Evolutionary conservation across 2,329 filamentous ascomycete species (phyloP), one percentile per base, ranked within the genome.

Genomic region (Trichoderma aggressivum): DNA sequence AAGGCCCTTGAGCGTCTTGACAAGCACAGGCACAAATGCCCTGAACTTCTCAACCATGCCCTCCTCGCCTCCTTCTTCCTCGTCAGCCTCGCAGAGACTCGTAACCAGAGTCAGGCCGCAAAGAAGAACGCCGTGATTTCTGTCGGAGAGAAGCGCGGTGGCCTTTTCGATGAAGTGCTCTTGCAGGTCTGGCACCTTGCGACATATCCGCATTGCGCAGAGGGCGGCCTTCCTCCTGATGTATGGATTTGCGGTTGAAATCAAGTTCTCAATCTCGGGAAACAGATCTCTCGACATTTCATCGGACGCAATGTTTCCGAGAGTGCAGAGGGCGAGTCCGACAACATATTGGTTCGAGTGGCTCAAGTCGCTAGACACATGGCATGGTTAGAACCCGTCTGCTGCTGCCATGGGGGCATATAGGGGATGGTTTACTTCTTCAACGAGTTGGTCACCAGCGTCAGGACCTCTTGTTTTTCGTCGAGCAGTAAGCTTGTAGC

Each of bases 261-360:
- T 85, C 62, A 98, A 90, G 73, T 88, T 93, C 82, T 99, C 97
- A 80, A 99, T 93, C 86, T 99, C 95, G 75, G 94, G 89, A 81
- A 99, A 99, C 24, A 99, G 86, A 82, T 99, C 96, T 85, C 96
- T 89, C 21, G 96, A 97, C 96, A 99, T 99, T 81, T 99, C 96
- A 78, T 98, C 87, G 1, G 95, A 98, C 72, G 97, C 95, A 77
- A 99, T 99, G 81, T 99, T 99, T 75, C 95, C 96, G 24, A 99
- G 89, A 0, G 97, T 98, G 81, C 95, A 98, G 36, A 99, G 90
- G 72, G 96, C 96, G 65, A 99, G 91, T 28, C 97, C 96, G 76
- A 98, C 96, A 73, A 99, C 94, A 82, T 99, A 99, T 83, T 99
- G 96, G 81, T 99, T 99, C 70, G 94, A 94, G 83, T 99, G 96